Evolutionary conservation across 2,329 filamentous ascomycete genomes (phyloP), one percentile per base, ranked within the genome.

Genomic region (Cryphonectria parasitica): DNA sequence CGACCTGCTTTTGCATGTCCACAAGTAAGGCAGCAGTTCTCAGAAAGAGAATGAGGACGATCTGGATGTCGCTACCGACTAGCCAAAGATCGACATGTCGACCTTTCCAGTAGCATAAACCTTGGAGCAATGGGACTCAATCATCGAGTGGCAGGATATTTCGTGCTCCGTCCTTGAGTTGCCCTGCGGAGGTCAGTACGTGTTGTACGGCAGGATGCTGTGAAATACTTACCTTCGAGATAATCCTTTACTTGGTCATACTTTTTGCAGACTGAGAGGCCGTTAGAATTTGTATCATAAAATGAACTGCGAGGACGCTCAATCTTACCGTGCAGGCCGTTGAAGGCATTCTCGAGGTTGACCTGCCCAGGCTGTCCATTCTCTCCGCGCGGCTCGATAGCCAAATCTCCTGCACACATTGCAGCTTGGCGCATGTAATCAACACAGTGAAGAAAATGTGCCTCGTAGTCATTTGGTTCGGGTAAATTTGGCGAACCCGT

Each of bases 361-460:
- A 75, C 74, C 22, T 71, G 71, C 22, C 75, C 75, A 49, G 75
- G 73, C 28, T 73, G 13, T n/a, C 75, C 75, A 15, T 72, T 66
- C 31, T 70, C 67, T 34, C 74, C 71, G 65, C 76, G 76, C 13
- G 73, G 73, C 69, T 77, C 77, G 1, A 77, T 66, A 13, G 77
- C 73, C 69, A 77, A 43, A 56, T 77, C 76, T 2, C 67, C 74
- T 15, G 72, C 68, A 71, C 76, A 77, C 75, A 76, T 77, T 61
- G 75, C 71, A 19, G 70, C 76, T 52, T 77, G 76, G 0, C 75
- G 72, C 64, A 78, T 71, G 67, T 77, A 77, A 45, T 78, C 75
- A 36, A 77, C 72, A 67, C 77, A 78, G 60, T 83, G 81, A 39
- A 80, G 77, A 73, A 80, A 82, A 72, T 83, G 82, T 67, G 72